A percentile compares a stretch with the other conserved stretches of the same genome.
Conservation (phyloP, 2,329 filamentous ascomycete genomes). For the Fusarium clavum region DNA sequence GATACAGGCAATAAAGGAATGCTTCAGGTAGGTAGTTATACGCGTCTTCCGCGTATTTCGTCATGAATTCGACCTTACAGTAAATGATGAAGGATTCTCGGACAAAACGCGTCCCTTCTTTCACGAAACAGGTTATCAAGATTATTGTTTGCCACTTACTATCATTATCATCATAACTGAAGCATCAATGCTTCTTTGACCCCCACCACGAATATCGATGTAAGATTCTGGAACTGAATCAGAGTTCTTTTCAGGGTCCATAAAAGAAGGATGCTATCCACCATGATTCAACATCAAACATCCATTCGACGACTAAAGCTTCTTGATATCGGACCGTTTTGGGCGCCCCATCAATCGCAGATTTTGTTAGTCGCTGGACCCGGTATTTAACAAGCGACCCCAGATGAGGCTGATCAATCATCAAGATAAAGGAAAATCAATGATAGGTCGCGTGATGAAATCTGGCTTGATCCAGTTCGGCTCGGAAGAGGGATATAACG, state of each 20-base stretch:
- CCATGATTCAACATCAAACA: slow-evolving; percentile 28
- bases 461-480: background rate
- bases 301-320: slow-evolving; percentile 17
- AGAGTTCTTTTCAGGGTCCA: slow-evolving; percentile 18
- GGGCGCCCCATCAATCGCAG: slow-evolving; percentile 14
- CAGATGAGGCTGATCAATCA: slow-evolving; percentile 13
- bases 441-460: background rate
- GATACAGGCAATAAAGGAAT: background rate
- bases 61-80: background rate
- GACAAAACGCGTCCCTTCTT: background rate
- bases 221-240: slow-evolving; percentile 13
- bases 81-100: background rate
- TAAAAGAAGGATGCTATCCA: slow-evolving; percentile 21
- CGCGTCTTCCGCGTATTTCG: background rate
- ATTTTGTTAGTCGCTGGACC: slow-evolving; percentile 16
- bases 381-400: slow-evolving; percentile 18
- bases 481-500: background rate
- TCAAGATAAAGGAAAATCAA: background rate
- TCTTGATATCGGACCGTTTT: slow-evolving; percentile 39
- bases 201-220: background rate
- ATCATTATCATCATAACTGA: background rate
- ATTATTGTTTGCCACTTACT: background rate
- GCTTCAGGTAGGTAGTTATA: background rate
- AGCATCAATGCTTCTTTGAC: background rate
- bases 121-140: slow-evolving; percentile 3